Evolutionary conservation across 352 stramenopile species (phyloP), one percentile per base, ranked within the genome.

Genomic region (Phytophthora pinifolia): DNA sequence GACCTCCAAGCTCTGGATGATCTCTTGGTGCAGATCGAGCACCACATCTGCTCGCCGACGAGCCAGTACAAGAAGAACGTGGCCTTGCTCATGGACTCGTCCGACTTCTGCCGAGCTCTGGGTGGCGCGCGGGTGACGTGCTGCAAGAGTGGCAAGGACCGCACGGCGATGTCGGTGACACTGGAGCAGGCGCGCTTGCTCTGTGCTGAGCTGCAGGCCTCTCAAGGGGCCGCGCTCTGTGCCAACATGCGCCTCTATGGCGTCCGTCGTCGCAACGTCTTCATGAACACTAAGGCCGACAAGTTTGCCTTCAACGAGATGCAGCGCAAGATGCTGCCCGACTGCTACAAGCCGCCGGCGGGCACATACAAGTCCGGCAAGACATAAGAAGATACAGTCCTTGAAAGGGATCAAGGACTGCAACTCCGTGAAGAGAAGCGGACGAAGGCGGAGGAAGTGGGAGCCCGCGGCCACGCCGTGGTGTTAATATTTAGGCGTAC

Each of bases 61-160:
- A 85, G 78, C 32, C 73, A 86, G 56, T 89, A 83, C 65, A 89
- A 89, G 68, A 94, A 94, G 52, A 92, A 90, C 45, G 80, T 91
- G 31, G 78, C 65, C 33, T 50, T 94, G 27, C 56, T 94, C 17
- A 91, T 88, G 67, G 77, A 89, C 54, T 83, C 84, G 22, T 91
- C 84, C 6, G 84, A 94, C 45, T 89, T 94, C 54, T 94, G 84
- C 41, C 68, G 84, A 42, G 70, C 76, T 39, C 65, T 99, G 6
- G 89, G 92, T n/a, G 94, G 87, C 29, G 92, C 90, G 0, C 88
- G 89, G 31, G 76, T 96, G n/a, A 97, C 97, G 13, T 98, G 97
- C 76, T 99, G 96, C 70, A 99, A 99, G 70, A 97, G 80, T 59
- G 96, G 95, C 13, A 99, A 99, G 65, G 96, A 99, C 71, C 87